These are phyloP conservation scores for Neofusicoccum ribis DNA, from an alignment of 2,329 filamentous ascomycete species.

Conservation along the genomic window DNA sequence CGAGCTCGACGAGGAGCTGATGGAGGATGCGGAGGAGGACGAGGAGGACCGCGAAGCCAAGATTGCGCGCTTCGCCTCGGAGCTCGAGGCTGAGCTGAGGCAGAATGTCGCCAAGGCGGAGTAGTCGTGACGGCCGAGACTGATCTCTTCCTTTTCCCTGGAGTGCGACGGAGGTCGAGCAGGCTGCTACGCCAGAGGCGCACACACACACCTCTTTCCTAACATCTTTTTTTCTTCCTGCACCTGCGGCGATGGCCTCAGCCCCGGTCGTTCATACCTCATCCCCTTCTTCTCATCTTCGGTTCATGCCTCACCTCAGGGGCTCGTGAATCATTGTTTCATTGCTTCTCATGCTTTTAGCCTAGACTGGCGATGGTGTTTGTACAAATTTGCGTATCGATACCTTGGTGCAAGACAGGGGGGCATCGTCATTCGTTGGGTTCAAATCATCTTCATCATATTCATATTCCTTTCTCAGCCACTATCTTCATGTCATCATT, in stretches of 20 bases:
- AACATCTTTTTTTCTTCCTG: background rate
- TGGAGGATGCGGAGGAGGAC: background rate
- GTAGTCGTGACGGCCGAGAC: background rate
- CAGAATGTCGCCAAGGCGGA: conserved; percentile 10
- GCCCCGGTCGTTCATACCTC: background rate
- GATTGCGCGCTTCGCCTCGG: background rate
- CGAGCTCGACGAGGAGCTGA: conserved; percentile 14
- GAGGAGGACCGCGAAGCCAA: background rate
- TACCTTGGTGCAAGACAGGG: background rate
- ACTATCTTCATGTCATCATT: too few relatives aligned
- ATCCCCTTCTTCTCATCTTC: background rate
- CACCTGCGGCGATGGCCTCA: too few relatives aligned
- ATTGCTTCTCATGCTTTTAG: background rate
- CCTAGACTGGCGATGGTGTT: background rate
- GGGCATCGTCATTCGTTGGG: background rate
- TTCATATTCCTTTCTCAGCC: background rate
- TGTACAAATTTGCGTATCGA: background rate
- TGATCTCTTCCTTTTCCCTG: background rate
- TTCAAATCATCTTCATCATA: background rate
- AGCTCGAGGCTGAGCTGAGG: conserved; percentile 10
- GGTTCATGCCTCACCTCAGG: background rate
- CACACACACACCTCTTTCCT: background rate
- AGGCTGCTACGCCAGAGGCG: background rate
- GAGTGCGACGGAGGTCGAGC: background rate
- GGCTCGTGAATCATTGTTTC: background rate